Conservation (phyloP, 495 filamentous ascomycete genomes). For the Annulohypoxylon nitens region DNA sequence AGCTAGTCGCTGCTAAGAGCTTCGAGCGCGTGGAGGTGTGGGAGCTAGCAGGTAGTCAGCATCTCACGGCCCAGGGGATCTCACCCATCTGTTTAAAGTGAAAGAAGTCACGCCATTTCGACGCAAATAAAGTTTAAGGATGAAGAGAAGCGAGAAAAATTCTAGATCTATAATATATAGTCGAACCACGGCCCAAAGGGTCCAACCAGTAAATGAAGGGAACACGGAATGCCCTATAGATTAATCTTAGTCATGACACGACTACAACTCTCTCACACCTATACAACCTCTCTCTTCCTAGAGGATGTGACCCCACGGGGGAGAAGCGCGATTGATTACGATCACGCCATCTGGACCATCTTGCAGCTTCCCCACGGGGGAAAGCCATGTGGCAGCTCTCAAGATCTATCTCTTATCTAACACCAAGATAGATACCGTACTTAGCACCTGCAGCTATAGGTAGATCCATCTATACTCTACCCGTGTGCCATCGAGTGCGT, state of each 20-base stretch:
- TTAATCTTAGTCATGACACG: slow-evolving; percentile 12
- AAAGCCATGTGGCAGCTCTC: not conserved
- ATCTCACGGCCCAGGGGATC: not conserved
- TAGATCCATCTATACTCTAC: not conserved
- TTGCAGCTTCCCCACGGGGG: not conserved
- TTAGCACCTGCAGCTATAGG: not conserved
- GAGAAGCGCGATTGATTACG: not conserved
- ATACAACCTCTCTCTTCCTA: not conserved
- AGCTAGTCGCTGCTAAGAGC: not conserved
- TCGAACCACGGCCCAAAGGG: not conserved
- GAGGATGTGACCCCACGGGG: not conserved
- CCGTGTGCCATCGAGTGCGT: not conserved
- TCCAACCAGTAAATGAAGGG: not conserved
- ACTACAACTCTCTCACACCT: not conserved
- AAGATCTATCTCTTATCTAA: not conserved
- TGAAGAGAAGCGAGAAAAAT: not conserved
- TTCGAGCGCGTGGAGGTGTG: not conserved
- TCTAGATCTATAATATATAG: not conserved
- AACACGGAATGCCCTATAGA: not conserved
- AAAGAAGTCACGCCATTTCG: not conserved
- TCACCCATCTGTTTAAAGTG: not conserved
- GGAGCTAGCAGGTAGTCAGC: not conserved
- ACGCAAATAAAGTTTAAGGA: not conserved
- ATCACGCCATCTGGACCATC: not conserved
- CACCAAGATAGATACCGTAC: too few relatives aligned